These are phyloP conservation scores for Sutorius eximius DNA, from an alignment of 1,284 basidiomycete species.

Conservation along the genomic window DNA sequence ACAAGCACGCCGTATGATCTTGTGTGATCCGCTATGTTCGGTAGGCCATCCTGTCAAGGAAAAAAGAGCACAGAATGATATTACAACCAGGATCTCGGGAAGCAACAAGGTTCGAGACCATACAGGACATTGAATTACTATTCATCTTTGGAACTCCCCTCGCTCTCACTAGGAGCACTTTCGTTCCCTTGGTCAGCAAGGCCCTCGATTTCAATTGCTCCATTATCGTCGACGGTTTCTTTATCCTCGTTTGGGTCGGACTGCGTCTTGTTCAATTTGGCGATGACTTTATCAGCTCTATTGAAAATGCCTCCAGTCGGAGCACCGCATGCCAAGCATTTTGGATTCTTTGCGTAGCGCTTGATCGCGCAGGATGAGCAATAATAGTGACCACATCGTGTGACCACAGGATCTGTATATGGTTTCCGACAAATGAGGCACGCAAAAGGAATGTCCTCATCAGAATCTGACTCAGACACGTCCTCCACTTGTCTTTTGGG, in stretches of 20 bases:
- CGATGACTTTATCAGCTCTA: constrained; percentile 79
- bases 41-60: constrained; percentile 17
- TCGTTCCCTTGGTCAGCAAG: constrained; percentile 40
- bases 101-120: constrained; percentile 22
- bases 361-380: constrained; percentile 94
- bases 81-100: constrained; percentile 15
- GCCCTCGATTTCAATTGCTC: constrained; percentile 62
- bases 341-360: constrained; percentile 90
- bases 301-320: constrained; percentile 96
- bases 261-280: constrained; percentile 69
- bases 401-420: constrained; percentile 94
- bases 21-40: constrained; percentile 20
- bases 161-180: constrained; percentile 28
- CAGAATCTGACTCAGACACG: constrained; percentile 60
- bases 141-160: constrained; percentile 38
- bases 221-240: constrained; percentile 42
- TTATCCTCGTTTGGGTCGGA: constrained; percentile 48
- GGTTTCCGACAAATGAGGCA: constrained; percentile 95
- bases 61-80: constrained; percentile 15
- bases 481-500: constrained; percentile 61
- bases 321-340: constrained; percentile 93
- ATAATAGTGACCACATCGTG: constrained; percentile 96
- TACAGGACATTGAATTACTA: constrained; percentile 32
- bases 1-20: constrained; percentile 17
- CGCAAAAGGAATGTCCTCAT: constrained; percentile 95